Evolutionary conservation across 2,329 filamentous ascomycete genomes (phyloP).

Genomic region (Talaromyces sp.): DNA sequence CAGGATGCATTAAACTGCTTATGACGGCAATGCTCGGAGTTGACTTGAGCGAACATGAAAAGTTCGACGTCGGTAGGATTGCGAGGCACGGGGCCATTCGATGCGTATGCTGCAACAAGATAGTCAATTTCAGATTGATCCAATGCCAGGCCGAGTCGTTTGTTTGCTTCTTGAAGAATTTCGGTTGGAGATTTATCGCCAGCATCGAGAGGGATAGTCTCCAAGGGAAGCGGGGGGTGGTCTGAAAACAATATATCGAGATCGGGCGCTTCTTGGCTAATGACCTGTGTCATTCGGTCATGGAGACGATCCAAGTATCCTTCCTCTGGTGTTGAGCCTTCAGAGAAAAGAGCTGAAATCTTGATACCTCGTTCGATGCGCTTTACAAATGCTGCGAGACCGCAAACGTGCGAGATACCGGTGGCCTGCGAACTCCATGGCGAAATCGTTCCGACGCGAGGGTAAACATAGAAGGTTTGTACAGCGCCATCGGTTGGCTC

Average conservation of each 20-base stretch:
- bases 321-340: constrained; percentile 59
- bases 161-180: constrained; percentile 79
- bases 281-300: constrained; percentile 93
- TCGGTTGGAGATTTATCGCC: constrained; percentile 64
- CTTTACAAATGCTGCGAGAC: constrained; percentile 66
- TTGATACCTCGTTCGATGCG: constrained; percentile 85
- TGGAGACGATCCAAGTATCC: constrained; percentile 67
- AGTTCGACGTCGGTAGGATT: constrained; percentile 87
- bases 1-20: constrained; percentile 97
- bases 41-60: constrained; percentile 99
- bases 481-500: constrained; percentile 51
- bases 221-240: constrained; percentile 61
- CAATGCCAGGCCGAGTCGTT: constrained; percentile 77
- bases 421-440: constrained; percentile 98
- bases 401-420: constrained; percentile 89
- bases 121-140: constrained; percentile 91
- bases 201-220: constrained; percentile 72
- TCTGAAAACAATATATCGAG: constrained; percentile 78
- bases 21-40: constrained; percentile 86
- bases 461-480: constrained; percentile 69
- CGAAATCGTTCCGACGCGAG: constrained; percentile 77
- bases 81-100: constrained; percentile 57
- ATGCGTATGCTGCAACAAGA: constrained; percentile 77
- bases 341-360: constrained; percentile 61
- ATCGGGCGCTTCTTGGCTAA: constrained; percentile 66